phyloP scores from a whole-genome alignment of 257 asterid genomes.

The Nemophila menziesii region DNA sequence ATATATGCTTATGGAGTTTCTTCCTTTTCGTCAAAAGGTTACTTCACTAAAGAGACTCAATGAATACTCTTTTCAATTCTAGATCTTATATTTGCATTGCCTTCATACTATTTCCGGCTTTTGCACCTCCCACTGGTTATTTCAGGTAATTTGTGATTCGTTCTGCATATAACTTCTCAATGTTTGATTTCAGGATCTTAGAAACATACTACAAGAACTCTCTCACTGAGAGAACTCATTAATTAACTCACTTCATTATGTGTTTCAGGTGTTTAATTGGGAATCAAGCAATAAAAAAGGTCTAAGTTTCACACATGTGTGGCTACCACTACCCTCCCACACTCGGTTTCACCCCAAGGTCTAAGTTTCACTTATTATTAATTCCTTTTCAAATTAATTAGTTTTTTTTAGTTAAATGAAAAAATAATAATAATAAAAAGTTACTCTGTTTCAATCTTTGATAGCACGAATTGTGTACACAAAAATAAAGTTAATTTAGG shows the following conservation, averaged over 20 bases:
- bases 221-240: neutral
- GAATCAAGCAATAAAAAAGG: conserved; percentile 32
- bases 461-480: no score
- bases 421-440: no score
- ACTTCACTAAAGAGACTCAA: conserved; percentile 7
- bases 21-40: neutral
- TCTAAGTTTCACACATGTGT: conserved; percentile 74
- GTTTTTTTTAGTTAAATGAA: no score
- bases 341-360: conserved; percentile 54
- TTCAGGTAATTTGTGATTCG: conserved; percentile 40
- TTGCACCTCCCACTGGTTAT: conserved; percentile 23
- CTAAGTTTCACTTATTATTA: neutral
- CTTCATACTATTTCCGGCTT: conserved; percentile 15
- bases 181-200: neutral
- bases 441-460: no score
- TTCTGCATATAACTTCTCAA: neutral
- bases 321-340: conserved; percentile 91
- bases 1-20: neutral
- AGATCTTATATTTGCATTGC: conserved; percentile 14
- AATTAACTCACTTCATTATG: neutral
- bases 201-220: no score
- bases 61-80: conserved; percentile 12
- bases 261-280: conserved; percentile 61
- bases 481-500: no score
- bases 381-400: no score